Conservation (phyloP, 345 rosid genomes). For the Excoecaria cochinchinensis region DNA sequence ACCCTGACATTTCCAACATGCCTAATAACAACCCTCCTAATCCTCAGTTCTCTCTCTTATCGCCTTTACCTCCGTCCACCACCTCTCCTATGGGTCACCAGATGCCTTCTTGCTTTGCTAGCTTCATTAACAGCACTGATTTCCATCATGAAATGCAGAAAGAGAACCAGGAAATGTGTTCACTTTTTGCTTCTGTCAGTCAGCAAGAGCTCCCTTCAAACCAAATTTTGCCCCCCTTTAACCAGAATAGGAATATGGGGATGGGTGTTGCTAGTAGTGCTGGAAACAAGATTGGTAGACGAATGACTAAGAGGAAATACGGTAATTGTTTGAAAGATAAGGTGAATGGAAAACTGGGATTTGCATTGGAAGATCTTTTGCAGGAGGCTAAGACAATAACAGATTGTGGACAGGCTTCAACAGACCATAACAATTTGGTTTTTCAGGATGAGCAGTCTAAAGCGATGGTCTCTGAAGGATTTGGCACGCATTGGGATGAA, state of each 20-base stretch:
- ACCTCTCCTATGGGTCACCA: constrained; percentile 6
- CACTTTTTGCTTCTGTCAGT: constrained; percentile 29
- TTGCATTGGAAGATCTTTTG: constrained; percentile 53
- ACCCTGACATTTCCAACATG: neutral
- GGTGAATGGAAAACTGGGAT: constrained; percentile 13
- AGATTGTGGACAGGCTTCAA: constrained; percentile 29
- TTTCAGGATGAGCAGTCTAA: constrained; percentile 25
- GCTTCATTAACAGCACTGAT: constrained; percentile 5
- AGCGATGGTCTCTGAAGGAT: constrained; percentile 12
- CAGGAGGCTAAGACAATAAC: constrained; percentile 46
- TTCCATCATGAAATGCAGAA: constrained; percentile 20
- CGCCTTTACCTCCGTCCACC: constrained; percentile 26
- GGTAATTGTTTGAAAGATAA: neutral
- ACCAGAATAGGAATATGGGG: constrained; percentile 25
- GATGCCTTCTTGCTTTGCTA: neutral
- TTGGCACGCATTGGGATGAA: constrained; percentile 26
- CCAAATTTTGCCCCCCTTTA: constrained; percentile 39
- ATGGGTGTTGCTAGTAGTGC: neutral
- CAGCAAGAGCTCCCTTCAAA: constrained; percentile 75
- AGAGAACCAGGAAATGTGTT: constrained; percentile 25
- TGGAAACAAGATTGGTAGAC: constrained; percentile 4
- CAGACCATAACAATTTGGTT: constrained; percentile 12
- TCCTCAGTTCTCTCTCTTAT: constrained; percentile 27
- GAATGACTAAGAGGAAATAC: constrained; percentile 20
- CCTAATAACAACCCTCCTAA: neutral